Base-by-base conservation (phyloP, 2,329 filamentous ascomycete genomes). In the Fonsecaea erecta region DNA sequence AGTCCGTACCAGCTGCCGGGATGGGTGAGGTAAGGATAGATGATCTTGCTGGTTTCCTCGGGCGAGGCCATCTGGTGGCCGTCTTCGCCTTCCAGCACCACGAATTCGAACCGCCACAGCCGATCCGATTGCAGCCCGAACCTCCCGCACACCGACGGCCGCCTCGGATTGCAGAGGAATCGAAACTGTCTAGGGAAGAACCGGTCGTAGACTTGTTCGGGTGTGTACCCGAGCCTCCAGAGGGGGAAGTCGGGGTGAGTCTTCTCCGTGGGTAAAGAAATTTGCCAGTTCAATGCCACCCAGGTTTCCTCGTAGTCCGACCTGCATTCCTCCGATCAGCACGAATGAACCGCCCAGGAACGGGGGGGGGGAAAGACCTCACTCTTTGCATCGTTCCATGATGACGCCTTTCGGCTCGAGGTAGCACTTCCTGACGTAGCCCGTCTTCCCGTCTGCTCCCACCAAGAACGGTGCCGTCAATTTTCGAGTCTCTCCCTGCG, bases 21-120 rank as follows among this genome's bases (percentile, higher is more conserved):
- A 60, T 74, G 73, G 1, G 70, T 73, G 55, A 74, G 59, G 40
- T 74, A 74, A 2, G 73, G 73, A 55, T 67, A 69, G 8, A 74
- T 72, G 28, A 73, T 70, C 32, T 72, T 67, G 12, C 63, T 54
- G 11, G 72, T 67, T 60, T 70, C 71, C 12, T 64, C 63, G 3
- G 34, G 56, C 3, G 57, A 63, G 28, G 73, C 69, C 75, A 76
- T 75, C 14, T 73, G 65, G 9, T 71, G 37, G 7, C 69, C 69
- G 59, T 76, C 70, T 60, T 78, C 77, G 1, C 64, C 66, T 9
- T 71, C 70, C 1, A 67, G 72, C 12, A 78, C 76, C 6, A 79
- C 72, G 62, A 77, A 77, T 56, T 76, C 74, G 62, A 74, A 75
- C 32, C 75, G 60, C 75, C 75, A 77, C 9, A 76, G 54, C n/a